These are phyloP conservation scores for Protomyces arabidopsidicola DNA, from an alignment of 1,139 yeast species.

Conservation along the genomic window DNA sequence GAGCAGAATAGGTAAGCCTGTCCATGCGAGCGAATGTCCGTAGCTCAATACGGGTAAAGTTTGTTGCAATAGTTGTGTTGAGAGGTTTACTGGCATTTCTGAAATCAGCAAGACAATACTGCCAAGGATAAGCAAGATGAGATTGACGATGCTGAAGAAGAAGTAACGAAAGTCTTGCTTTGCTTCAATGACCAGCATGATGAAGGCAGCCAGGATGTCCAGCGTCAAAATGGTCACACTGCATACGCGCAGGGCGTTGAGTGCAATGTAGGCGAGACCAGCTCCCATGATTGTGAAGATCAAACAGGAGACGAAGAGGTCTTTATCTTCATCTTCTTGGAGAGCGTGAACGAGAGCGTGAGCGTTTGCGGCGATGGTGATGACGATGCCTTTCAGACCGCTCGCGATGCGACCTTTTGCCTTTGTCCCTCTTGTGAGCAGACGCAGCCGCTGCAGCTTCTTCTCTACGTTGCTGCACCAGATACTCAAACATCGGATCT, in stretches of 20 bases:
- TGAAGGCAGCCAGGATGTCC: conserved; percentile 1
- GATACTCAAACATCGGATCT: conserved; percentile 34
- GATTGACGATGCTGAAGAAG: conserved; percentile 10
- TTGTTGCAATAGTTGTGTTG: background rate
- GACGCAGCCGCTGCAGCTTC: background rate
- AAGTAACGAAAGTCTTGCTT: background rate
- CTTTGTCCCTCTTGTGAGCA: too few relatives aligned
- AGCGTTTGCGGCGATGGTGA: too few relatives aligned
- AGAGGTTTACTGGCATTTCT: background rate
- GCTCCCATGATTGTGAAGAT: background rate
- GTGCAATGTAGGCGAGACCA: conserved; percentile 8
- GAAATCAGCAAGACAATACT: conserved; percentile 1
- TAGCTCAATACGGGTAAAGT: conserved; percentile 2
- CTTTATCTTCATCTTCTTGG: background rate
- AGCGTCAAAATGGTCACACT: conserved; percentile 3
- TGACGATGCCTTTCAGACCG: too few relatives aligned
- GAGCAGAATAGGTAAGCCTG: conserved; percentile 11
- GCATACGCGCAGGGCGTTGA: conserved; percentile 17
- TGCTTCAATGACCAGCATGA: conserved; percentile 2
- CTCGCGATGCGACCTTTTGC: too few relatives aligned
- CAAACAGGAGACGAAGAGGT: background rate
- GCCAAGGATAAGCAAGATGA: background rate
- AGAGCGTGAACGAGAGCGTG: too few relatives aligned
- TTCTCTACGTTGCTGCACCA: conserved; percentile 28
- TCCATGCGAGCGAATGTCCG: conserved; percentile 15